These are phyloP conservation scores for Gnomoniopsis smithogilvyi DNA, from an alignment of 2,329 filamentous ascomycete genomes.

Conservation along the genomic window DNA sequence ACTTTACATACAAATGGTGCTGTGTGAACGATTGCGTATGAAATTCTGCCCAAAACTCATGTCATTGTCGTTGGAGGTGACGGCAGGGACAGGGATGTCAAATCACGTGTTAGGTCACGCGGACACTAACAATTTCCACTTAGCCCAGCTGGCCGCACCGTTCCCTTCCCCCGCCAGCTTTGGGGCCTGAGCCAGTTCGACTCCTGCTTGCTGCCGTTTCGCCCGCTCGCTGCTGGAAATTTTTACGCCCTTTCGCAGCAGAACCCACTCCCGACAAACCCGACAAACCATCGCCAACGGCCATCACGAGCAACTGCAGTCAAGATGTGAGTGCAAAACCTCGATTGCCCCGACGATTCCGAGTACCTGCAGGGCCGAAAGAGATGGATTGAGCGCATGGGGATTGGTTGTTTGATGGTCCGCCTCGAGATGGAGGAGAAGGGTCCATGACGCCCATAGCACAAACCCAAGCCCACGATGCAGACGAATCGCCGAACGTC, in stretches of 20 bases:
- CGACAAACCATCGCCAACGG: slow-evolving; percentile 27
- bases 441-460: slow-evolving; percentile 10
- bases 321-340: slow-evolving; percentile 35
- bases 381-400: slow-evolving; percentile 7
- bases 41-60: too few relatives aligned
- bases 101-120: slow-evolving; percentile 17
- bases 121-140: slow-evolving; percentile 16
- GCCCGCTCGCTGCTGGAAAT: slow-evolving; percentile 17
- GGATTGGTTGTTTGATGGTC: slow-evolving; percentile 14
- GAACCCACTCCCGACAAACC: slow-evolving; percentile 18
- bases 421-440: background rate
- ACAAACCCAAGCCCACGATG: background rate
- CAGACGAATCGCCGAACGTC: background rate
- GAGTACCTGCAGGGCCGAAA: slow-evolving; percentile 5
- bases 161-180: slow-evolving; percentile 9
- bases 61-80: background rate
- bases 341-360: slow-evolving; percentile 13
- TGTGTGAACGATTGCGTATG: too few relatives aligned
- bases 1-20: too few relatives aligned
- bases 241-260: slow-evolving; percentile 20
- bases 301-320: slow-evolving; percentile 34
- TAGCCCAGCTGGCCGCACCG: slow-evolving; percentile 3
- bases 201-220: slow-evolving; percentile 10
- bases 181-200: slow-evolving; percentile 13
- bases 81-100: background rate